Base-by-base conservation (phyloP, 2,329 filamentous ascomycete species). In the Monascus ruber region DNA sequence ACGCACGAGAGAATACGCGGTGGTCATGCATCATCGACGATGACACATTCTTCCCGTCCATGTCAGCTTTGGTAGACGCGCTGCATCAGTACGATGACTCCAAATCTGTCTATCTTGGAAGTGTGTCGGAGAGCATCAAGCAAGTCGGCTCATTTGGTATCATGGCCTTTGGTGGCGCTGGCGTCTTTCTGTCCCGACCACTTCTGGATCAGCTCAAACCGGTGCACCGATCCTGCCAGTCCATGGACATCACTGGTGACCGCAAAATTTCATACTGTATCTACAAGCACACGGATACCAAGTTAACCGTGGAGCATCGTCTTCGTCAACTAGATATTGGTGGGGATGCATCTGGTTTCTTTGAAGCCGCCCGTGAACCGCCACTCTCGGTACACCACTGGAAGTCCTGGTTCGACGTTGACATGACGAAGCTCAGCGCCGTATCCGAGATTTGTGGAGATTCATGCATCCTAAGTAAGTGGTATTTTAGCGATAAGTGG, bases 21-120 rank as follows among this genome's bases (percentile, higher is more conserved):
- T 80, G 76, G 76, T 66, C 70, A 9, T 70, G 68, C 34, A 62
- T 79, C 36, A 67, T 79, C 31, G 76, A 80, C 50, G 76, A 80
- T 49, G 76, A 80, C 48, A 80, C 76, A 1, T 79, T 80, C 54
- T 79, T 79, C 53, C 68, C 72, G 2, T 74, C 71, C 2, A 66
- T 79, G 34, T 55, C 69, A 37, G 63, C 64, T 0, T 59, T 80
- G 10, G 61, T 68, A 24, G 54, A 66, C n/a, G 62, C 68, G 5
- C 64, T 79, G 2, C 50, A 49, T 28, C 52, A 58, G 31, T 66
- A 73, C 45, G 69, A 79, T 49, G 63, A 72, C 48, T 65, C 62
- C 2, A 51, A 63, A 17, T 64, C 71, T 3, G 52, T 63, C 29
- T 80, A 78, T 54, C 60, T 79, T 7, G 76, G 77, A 2, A 70